Conservation (phyloP, 2,329 filamentous ascomycete species). For the Macrophomina phaseolina region DNA sequence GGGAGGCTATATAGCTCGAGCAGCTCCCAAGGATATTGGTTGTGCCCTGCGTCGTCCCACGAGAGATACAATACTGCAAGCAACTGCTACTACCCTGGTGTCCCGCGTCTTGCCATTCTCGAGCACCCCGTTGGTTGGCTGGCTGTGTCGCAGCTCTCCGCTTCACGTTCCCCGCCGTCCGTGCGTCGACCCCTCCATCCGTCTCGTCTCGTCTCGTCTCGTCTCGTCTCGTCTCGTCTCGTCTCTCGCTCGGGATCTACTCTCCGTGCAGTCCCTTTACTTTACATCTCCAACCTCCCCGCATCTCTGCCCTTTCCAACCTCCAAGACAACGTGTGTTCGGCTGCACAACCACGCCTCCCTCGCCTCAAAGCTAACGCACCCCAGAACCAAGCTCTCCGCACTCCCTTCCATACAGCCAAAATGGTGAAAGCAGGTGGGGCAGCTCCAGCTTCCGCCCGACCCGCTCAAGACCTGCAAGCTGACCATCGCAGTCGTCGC, state of each 20-base stretch:
- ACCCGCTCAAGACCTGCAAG: conserved; percentile 16
- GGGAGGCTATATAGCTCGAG: conserved; percentile 8
- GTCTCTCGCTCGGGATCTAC: conserved; percentile 7
- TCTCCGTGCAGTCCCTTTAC: conserved; percentile 22
- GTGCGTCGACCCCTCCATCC: conserved; percentile 17
- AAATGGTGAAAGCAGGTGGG: conserved; percentile 48
- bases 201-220: conserved; percentile 8
- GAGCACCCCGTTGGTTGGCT: conserved; percentile 16
- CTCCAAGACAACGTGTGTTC: background rate
- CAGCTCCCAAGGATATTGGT: background rate
- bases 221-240: background rate
- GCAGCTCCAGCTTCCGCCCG: conserved; percentile 18
- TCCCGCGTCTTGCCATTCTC: conserved; percentile 17
- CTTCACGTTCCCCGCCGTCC: conserved; percentile 11
- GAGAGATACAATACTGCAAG: background rate
- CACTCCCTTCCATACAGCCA: conserved; percentile 34
- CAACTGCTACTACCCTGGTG: background rate
- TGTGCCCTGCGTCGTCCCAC: background rate
- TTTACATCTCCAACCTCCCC: conserved; percentile 14
- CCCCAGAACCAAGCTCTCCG: conserved; percentile 33
- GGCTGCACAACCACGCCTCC: background rate
- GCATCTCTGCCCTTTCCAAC: background rate
- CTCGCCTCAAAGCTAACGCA: conserved; percentile 8
- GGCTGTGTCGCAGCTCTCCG: conserved; percentile 3
- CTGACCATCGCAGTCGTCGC: conserved; percentile 68